A percentile compares a stretch with the other conserved stretches of the same genome.
Evolutionary conservation across 192 early-diverging fungal genomes (phyloP).

Genomic region (Entomortierella chlamydospora): DNA sequence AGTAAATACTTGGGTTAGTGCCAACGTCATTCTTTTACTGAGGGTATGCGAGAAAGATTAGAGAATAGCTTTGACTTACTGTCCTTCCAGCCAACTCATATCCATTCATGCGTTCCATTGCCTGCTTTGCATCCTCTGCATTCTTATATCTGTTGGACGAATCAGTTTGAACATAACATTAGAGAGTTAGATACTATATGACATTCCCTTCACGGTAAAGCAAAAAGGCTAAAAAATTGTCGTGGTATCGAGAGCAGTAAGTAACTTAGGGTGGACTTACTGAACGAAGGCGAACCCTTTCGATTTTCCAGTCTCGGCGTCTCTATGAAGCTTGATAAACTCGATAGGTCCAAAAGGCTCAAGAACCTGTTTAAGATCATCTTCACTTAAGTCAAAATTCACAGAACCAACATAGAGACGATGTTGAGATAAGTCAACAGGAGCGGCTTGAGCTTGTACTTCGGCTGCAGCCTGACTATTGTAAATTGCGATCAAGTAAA

Average conservation of each 20-base stretch:
- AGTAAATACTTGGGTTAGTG: background rate
- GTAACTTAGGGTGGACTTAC: conserved; percentile 47
- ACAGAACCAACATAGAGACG: conserved; percentile 74
- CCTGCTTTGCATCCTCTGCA: conserved; percentile 78
- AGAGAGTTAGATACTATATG: background rate
- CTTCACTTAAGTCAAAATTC: conserved; percentile 71
- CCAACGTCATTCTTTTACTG: too few relatives aligned
- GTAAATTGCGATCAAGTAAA: background rate
- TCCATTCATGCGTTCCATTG: conserved; percentile 86
- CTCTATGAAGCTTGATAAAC: conserved; percentile 83
- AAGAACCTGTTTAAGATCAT: conserved; percentile 84
- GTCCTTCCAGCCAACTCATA: conserved; percentile 81
- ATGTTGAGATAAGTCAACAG: conserved; percentile 61
- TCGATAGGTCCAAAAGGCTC: conserved; percentile 89
- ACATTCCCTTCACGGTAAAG: background rate
- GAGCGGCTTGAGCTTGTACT: conserved; percentile 33
- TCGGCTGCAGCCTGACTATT: conserved; percentile 34
- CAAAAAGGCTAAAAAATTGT: too few relatives aligned
- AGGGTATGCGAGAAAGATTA: background rate
- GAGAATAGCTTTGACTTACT: conserved; percentile 49
- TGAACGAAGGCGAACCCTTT: conserved; percentile 86
- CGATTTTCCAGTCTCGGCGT: conserved; percentile 77
- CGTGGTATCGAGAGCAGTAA: background rate
- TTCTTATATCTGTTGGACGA: conserved; percentile 66
- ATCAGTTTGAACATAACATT: too few relatives aligned